Percentiles rank a stretch among this genome's conserved stretches.
Evolutionary conservation across 2,329 filamentous ascomycete species (phyloP).

Genomic region (Xylaria sp.): DNA sequence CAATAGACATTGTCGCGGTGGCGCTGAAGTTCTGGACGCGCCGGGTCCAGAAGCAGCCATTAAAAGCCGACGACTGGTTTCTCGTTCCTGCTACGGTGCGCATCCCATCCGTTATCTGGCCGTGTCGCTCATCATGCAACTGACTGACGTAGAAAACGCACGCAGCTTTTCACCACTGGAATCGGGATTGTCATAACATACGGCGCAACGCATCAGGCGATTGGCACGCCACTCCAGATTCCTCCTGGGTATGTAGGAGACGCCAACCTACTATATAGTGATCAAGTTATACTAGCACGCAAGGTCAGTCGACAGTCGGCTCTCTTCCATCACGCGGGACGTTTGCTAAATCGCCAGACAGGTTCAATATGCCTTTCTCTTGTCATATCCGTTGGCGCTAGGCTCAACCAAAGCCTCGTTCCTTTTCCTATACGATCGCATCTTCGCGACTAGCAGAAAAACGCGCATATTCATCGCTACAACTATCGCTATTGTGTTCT

Average conservation of each 20-base stretch:
- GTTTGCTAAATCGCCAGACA: too few species aligned
- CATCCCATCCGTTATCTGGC: too few species aligned
- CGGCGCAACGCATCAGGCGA: conserved; percentile 11
- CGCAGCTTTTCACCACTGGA: conserved; percentile 18
- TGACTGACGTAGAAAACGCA: too few species aligned
- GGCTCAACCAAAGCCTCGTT: conserved; percentile 33
- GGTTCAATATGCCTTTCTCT: conserved; percentile 30
- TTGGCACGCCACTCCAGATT: conserved; percentile 12
- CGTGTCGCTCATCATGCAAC: too few species aligned
- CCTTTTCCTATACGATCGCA: conserved; percentile 33
- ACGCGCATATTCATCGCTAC: conserved; percentile 8
- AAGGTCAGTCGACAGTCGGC: too few species aligned
- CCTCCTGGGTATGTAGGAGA: conserved; percentile 3
- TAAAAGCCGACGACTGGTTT: conserved; percentile 34
- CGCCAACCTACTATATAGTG: too few species aligned
- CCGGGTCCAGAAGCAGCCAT: conserved; percentile 18
- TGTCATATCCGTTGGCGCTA: conserved; percentile 32
- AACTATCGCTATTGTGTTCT: conserved; percentile 25
- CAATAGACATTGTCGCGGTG: conserved; percentile 28
- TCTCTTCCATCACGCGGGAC: too few species aligned
- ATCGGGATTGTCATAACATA: conserved; percentile 23
- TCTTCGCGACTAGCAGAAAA: conserved; percentile 26
- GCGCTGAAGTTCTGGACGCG: conserved; percentile 29
- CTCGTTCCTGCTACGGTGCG: conserved; percentile 33
- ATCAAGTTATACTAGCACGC: too few species aligned